phyloP scores from a whole-genome alignment of 345 rosid species.

The Murraya koenigii region DNA sequence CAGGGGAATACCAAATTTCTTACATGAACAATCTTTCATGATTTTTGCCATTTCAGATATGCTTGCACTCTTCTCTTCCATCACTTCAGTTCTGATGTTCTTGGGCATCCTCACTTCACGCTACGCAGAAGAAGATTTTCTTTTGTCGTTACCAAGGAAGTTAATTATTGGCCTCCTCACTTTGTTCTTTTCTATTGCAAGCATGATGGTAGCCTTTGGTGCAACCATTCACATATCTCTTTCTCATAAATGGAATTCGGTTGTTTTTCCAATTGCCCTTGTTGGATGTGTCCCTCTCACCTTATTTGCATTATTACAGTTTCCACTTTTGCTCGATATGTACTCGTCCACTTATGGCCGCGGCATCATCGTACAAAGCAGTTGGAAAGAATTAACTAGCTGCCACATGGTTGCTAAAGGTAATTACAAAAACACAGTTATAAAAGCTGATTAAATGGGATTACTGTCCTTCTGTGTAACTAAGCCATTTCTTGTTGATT shows the following conservation, averaged over 20 bases:
- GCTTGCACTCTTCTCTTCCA: neutral
- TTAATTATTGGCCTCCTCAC: neutral
- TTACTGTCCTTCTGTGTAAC: too few relatives aligned
- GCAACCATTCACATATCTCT: slow-evolving; percentile 6
- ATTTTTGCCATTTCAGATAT: neutral
- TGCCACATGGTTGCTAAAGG: too few relatives aligned
- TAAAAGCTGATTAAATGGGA: too few relatives aligned
- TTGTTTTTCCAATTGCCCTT: neutral
- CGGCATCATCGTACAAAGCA: neutral
- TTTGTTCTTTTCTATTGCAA: slow-evolving; percentile 7
- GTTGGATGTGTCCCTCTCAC: neutral
- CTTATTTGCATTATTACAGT: neutral
- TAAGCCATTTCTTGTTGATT: too few relatives aligned
- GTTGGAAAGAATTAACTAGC: too few relatives aligned
- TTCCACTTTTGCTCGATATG: neutral
- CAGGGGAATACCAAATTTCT: neutral
- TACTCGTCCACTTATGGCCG: neutral
- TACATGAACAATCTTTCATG: neutral
- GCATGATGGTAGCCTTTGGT: slow-evolving; percentile 7
- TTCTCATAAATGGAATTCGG: neutral
- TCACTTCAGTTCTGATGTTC: slow-evolving; percentile 4
- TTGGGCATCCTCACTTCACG: slow-evolving; percentile 8
- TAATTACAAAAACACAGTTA: too few relatives aligned
- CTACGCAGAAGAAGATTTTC: slow-evolving; percentile 8
- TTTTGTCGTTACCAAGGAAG: neutral